These are phyloP conservation scores for Bacterosira constricta DNA, from an alignment of 108 stramenopile species.

Conservation along the genomic window DNA sequence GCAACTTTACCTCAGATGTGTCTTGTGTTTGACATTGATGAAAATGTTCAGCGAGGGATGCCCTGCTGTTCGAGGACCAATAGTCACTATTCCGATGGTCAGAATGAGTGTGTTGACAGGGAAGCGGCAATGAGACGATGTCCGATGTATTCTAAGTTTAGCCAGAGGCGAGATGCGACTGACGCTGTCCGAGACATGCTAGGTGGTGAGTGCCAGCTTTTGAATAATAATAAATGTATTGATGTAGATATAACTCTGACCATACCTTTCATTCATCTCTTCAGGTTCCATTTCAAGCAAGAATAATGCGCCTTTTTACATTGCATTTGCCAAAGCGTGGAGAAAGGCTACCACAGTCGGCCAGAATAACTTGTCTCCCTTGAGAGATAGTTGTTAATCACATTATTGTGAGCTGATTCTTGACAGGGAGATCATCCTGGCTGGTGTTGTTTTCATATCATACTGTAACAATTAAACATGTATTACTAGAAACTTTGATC, in stretches of 20 bases:
- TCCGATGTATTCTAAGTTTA: not conserved
- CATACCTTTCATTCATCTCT: too few species aligned
- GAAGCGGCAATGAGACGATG: slow-evolving; percentile 18
- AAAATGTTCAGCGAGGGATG: not conserved
- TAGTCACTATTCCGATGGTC: slow-evolving; percentile 1
- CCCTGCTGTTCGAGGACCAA: slow-evolving; percentile 39
- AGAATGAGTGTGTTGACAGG: slow-evolving; percentile 13
- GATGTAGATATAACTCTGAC: too few species aligned
- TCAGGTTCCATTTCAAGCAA: slow-evolving; percentile 14
- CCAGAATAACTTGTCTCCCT: slow-evolving; percentile 18
- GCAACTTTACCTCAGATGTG: slow-evolving; percentile 1
- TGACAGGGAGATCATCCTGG: too few species aligned
- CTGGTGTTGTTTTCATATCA: too few species aligned
- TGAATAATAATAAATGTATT: too few species aligned
- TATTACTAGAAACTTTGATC: too few species aligned
- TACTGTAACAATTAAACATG: too few species aligned
- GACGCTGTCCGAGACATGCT: slow-evolving; percentile 32
- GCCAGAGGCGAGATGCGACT: slow-evolving; percentile 17
- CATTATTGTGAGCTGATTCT: too few species aligned
- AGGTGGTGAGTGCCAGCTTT: slow-evolving; percentile 16
- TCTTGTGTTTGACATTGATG: slow-evolving; percentile 20
- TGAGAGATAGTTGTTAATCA: not conserved
- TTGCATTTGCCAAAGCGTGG: slow-evolving; percentile 31
- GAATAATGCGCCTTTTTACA: slow-evolving; percentile 42
- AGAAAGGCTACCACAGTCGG: slow-evolving; percentile 43